Base-by-base conservation (phyloP, 805 yeast genomes). In the Dipodascopsis uninucleata region DNA sequence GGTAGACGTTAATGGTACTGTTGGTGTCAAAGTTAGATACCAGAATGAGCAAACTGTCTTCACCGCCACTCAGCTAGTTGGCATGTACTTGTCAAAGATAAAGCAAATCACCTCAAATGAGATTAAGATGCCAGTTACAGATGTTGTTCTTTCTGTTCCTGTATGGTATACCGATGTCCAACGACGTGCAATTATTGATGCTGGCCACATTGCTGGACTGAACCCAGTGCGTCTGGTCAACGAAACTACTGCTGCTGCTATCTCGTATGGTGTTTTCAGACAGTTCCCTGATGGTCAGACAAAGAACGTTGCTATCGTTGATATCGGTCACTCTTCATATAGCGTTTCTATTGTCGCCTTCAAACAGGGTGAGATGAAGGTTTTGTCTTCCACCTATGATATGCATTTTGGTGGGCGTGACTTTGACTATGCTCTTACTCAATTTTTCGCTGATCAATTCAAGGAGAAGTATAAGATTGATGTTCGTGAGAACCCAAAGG, bases 381-480 rank as follows among this genome's bases (percentile, higher is more conserved):
- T 93, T 43, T 73, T 93, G 59, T 95, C 95, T 59, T 78, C 95
- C 53, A 95, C 95, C 60, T 84, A 79, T 66, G 95, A 89, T 74
- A 86, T 86, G 72, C 86, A 86, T 73, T 93, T 93, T 62, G 99
- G 99, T 77, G 98, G 99, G 70, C 83, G 99, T 73, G 87, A 88
- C 68, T 81, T 93, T 53, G 98, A 93, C 72, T 75, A 74, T 62
- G 96, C 96, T 53, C 85, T 93, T 61, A 89, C 97, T 58, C 81
- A 87, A 70, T 93, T 87, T 71, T 88, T 93, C 63, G 96, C 96
- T 61, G 83, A 84, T 58, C 95, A 88, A 69, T 88, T 93, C 77
- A 79, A 82, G 70, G 72, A 72, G 45, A 93, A 93, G 73, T 88
- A 85, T 79, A 43, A 51, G 45, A 87, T 93, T 63, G 95, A 93